Conservation (phyloP, 2,329 filamentous ascomycete genomes). For the Hypoxylon sp. region DNA sequence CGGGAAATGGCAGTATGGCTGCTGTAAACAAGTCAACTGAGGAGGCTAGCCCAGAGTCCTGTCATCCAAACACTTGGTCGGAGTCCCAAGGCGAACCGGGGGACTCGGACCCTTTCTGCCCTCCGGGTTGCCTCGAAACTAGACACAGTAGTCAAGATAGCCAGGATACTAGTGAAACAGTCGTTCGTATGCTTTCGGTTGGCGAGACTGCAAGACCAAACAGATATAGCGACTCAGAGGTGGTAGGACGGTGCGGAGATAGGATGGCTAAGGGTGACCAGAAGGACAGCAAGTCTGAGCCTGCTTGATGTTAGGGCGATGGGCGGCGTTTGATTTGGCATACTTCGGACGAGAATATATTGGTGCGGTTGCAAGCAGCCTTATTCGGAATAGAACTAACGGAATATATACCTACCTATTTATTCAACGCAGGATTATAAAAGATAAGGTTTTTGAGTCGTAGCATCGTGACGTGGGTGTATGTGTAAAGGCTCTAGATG, state of each 20-base stretch:
- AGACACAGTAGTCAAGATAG: constrained; percentile 31
- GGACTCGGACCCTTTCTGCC: constrained; percentile 52
- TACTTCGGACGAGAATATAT: neutral
- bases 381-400: constrained; percentile 5
- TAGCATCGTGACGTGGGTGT: neutral
- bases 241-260: neutral
- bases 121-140: constrained; percentile 40
- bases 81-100: constrained; percentile 50
- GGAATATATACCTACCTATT: neutral
- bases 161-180: constrained; percentile 12
- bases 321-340: neutral
- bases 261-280: neutral
- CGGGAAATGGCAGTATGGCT: neutral
- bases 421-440: neutral
- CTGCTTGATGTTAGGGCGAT: constrained; percentile 9
- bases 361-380: neutral
- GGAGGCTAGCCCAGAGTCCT: constrained; percentile 27
- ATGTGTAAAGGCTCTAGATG: neutral
- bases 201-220: neutral
- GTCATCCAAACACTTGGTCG: constrained; percentile 51
- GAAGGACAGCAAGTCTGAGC: constrained; percentile 9
- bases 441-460: neutral
- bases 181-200: constrained; percentile 4
- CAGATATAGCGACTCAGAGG: neutral
- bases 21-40: neutral